These are phyloP conservation scores for Thalassiosira allenii DNA, from an alignment of 352 stramenopile genomes.

Conservation along the genomic window DNA sequence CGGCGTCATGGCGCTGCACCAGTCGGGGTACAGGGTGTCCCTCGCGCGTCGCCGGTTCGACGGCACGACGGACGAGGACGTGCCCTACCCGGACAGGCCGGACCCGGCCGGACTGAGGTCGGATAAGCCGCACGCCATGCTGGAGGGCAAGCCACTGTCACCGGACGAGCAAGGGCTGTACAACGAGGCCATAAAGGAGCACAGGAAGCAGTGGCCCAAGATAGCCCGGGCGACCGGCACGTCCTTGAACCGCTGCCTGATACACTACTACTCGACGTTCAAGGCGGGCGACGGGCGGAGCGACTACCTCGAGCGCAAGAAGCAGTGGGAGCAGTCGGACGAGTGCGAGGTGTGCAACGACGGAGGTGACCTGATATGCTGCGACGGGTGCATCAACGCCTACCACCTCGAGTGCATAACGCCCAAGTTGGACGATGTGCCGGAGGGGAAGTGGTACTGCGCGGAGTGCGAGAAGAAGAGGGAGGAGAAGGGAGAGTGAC, in stretches of 20 bases:
- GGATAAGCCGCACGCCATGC: conserved; percentile 14
- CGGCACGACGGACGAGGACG: background rate
- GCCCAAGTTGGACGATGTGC: conserved; percentile 33
- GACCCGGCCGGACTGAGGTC: background rate
- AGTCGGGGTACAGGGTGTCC: conserved; percentile 38
- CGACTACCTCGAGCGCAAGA: conserved; percentile 36
- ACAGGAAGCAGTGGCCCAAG: conserved; percentile 40
- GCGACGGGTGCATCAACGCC: conserved; percentile 37
- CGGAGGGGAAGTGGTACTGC: conserved; percentile 41
- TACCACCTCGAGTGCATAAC: conserved; percentile 51
- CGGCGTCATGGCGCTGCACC: conserved; percentile 51
- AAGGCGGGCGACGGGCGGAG: conserved; percentile 26
- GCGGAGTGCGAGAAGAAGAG: conserved; percentile 37
- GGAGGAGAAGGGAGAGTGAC: no score
- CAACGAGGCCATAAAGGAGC: conserved; percentile 35
- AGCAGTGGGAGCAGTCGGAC: conserved; percentile 48
- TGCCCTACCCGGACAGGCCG: conserved; percentile 1
- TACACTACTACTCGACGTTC: conserved; percentile 59
- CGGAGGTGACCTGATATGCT: conserved; percentile 49
- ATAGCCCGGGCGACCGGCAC: conserved; percentile 58
- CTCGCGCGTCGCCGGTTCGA: conserved; percentile 18
- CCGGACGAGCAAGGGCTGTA: conserved; percentile 23
- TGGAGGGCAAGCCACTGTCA: conserved; percentile 40
- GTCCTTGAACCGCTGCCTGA: conserved; percentile 42
- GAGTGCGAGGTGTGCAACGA: conserved; percentile 49